Evolutionary conservation across 768 basidiomycete species (phyloP), one percentile per base, ranked within the genome.

Genomic region (Russula olivacea): DNA sequence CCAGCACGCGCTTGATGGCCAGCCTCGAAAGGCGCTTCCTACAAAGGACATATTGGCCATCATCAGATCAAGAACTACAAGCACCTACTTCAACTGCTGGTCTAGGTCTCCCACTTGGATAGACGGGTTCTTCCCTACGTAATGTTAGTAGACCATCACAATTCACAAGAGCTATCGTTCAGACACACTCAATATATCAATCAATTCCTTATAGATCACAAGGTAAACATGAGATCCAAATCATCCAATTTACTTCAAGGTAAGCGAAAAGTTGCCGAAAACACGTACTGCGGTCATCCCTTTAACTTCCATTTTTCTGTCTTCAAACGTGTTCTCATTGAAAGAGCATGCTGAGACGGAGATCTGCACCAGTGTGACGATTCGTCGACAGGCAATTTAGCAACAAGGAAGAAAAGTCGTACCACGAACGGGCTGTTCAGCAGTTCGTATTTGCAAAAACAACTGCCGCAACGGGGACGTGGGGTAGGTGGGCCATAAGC

Each of bases 281-380:
- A 15, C 12, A 45, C 66, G 14, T 61, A 67, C 66, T 23, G 36
- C 4, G 30, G 63, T 65, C 59, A 67, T 65, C 9, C 59, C 59
- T 15, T n/a, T 49, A 11, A 63, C 66, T 7, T 56, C 52, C 11
- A 28, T 45, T n/a, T 47, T 30, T 15, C 45, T 51, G 40, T 65
- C 63, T n/a, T 67, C 66, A 45, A 36, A 67, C 3, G 63, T 55
- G 4, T 32, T 10, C 19, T 67, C 58, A 6, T 58, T 28, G 41
- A 55, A 47, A 30, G 49, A 21, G 32, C 63, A 61, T 11, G 66
- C 48, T 21, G 66, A 67, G 4, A 67, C 8, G 21, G 63, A 64
- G 9, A 67, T 64, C 66, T 65, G 32, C 30, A 57, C 2, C 5
- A 10, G 17, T 6, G 21, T n/a, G 21, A 14, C 40, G 25, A 28